A percentile compares a stretch with the other conserved stretches of the same genome.
phyloP scores from a whole-genome alignment of 331 rosid species.

The Acacia concinna region DNA sequence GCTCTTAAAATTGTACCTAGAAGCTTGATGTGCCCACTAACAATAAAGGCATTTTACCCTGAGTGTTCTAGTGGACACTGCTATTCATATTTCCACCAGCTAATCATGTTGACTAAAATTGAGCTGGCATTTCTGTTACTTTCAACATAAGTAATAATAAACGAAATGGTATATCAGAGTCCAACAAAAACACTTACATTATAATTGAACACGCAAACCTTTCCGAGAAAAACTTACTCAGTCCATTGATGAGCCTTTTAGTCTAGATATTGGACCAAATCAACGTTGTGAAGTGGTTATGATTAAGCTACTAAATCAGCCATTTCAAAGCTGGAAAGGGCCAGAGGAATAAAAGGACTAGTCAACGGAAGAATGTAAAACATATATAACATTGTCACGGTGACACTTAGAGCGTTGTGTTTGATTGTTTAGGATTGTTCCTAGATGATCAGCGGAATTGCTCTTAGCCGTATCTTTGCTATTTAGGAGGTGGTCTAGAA shows the following conservation, averaged over 20 bases:
- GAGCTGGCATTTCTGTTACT: background rate
- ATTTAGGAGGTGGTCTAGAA: background rate
- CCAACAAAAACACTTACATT: background rate
- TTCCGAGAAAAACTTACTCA: constrained; percentile 17
- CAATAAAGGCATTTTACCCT: constrained; percentile 1
- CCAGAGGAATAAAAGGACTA: background rate
- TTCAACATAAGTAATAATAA: background rate
- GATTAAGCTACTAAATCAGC: background rate
- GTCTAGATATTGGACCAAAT: constrained; percentile 7
- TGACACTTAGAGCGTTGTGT: background rate
- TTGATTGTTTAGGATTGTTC: background rate
- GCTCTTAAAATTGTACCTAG: background rate
- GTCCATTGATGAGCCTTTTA: background rate
- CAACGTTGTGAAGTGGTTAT: background rate
- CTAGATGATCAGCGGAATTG: background rate
- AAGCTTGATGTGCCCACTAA: constrained; percentile 6
- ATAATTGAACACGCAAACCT: constrained; percentile 11
- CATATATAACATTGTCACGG: background rate
- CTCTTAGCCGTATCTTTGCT: background rate
- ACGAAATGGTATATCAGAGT: constrained; percentile 21
- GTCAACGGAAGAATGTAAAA: background rate
- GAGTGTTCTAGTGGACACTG: constrained; percentile 5
- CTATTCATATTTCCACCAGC: constrained; percentile 21
- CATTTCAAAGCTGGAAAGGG: background rate
- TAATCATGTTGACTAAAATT: constrained; percentile 4